Conservation (phyloP, 176 grass and related monocot genomes). For the Oryza coarctata region DNA sequence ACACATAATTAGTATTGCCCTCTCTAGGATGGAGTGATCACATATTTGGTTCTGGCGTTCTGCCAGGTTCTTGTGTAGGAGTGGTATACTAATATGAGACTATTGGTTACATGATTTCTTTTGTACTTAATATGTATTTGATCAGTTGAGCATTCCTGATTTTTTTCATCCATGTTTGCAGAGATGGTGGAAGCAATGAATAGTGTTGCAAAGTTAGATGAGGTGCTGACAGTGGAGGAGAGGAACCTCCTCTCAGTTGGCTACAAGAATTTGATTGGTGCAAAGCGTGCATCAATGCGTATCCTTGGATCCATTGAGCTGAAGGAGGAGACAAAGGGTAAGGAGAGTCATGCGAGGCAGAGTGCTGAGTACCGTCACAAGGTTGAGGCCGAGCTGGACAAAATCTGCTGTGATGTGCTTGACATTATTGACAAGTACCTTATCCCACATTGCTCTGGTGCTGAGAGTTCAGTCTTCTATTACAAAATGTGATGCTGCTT, state of each 20-base stretch:
- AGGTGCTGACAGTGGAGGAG: slow-evolving; percentile 55
- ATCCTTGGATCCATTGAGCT: slow-evolving; percentile 53
- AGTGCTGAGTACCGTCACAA: slow-evolving; percentile 44
- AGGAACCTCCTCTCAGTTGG: slow-evolving; percentile 64
- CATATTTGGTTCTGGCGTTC: background rate
- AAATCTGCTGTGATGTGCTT: slow-evolving; percentile 55
- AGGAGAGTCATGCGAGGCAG: slow-evolving; percentile 43
- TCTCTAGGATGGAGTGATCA: background rate
- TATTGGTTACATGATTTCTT: background rate
- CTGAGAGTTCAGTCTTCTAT: slow-evolving; percentile 63
- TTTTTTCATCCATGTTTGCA: slow-evolving; percentile 16
- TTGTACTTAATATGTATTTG: background rate
- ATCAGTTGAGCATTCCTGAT: background rate
- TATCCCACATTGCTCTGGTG: slow-evolving; percentile 48
- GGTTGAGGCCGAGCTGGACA: slow-evolving; percentile 56
- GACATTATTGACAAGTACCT: slow-evolving; percentile 57
- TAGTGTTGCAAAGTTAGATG: slow-evolving; percentile 51
- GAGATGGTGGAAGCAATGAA: slow-evolving; percentile 75
- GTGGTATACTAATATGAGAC: background rate
- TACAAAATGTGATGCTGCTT: slow-evolving; percentile 57
- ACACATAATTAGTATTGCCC: too few relatives aligned
- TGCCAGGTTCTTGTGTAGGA: background rate
- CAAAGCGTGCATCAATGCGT: slow-evolving; percentile 50
- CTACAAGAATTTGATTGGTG: slow-evolving; percentile 62
- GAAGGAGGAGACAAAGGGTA: slow-evolving; percentile 58